Conservation (phyloP, 2,329 filamentous ascomycete species). For the Verticillium nubilum region DNA sequence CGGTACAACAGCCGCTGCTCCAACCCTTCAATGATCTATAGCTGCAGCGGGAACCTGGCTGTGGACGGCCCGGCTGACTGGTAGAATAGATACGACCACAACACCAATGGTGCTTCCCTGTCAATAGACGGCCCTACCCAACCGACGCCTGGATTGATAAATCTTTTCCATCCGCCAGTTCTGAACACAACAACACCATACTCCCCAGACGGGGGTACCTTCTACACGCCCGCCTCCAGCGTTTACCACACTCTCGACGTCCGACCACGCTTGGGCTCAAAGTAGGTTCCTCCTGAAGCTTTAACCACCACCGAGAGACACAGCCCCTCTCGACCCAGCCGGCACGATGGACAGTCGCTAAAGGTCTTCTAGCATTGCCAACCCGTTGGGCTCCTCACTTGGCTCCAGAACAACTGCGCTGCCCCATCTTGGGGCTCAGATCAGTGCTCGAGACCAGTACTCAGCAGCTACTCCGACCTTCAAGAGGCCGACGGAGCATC, state of each 20-base stretch:
- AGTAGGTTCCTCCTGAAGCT: slow-evolving; percentile 36
- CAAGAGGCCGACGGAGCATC: slow-evolving; percentile 42
- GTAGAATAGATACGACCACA: slow-evolving; percentile 48
- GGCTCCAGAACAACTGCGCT: slow-evolving; percentile 46
- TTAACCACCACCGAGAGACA: neutral
- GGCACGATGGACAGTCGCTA: neutral
- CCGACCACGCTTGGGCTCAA: slow-evolving; percentile 48
- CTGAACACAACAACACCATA: slow-evolving; percentile 42
- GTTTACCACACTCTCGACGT: slow-evolving; percentile 46
- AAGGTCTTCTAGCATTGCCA: neutral
- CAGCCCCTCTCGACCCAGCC: neutral
- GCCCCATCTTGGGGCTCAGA: slow-evolving; percentile 42
- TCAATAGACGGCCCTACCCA: slow-evolving; percentile 47
- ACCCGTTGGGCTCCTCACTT: slow-evolving; percentile 32
- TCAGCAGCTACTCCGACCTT: slow-evolving; percentile 44
- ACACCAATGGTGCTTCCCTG: slow-evolving; percentile 45
- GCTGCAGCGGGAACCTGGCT: neutral
- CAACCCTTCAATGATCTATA: neutral
- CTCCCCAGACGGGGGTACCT: slow-evolving; percentile 41
- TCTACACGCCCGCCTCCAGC: slow-evolving; percentile 40
- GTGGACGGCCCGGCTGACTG: slow-evolving; percentile 15
- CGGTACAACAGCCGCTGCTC: neutral
- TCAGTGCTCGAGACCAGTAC: slow-evolving; percentile 50
- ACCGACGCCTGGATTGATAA: slow-evolving; percentile 40
- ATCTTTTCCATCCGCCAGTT: slow-evolving; percentile 44